These are phyloP conservation scores for Mortierella sp. DNA, from an alignment of 371 early-diverging fungal genomes.

Conservation along the genomic window DNA sequence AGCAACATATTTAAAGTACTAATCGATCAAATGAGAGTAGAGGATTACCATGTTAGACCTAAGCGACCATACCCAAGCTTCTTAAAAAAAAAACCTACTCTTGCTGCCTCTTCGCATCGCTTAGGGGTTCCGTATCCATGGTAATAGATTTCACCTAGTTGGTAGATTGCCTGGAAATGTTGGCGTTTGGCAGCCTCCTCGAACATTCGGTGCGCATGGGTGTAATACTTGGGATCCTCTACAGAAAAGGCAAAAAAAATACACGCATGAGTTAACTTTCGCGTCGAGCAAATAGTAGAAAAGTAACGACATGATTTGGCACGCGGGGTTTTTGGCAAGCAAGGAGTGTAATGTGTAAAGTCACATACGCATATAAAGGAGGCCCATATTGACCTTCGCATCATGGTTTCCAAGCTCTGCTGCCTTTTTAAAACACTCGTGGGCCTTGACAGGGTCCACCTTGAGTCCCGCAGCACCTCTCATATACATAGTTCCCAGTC, in stretches of 20 bases:
- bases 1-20: slow-evolving; percentile 82
- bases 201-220: slow-evolving; percentile 41
- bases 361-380: slow-evolving; percentile 49
- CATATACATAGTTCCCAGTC: slow-evolving; percentile 86
- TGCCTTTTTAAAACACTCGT: slow-evolving; percentile 67
- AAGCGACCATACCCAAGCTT: slow-evolving; percentile 36
- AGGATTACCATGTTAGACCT: slow-evolving; percentile 1
- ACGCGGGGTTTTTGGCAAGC: neutral
- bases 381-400: slow-evolving; percentile 65
- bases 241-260: neutral
- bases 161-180: slow-evolving; percentile 80
- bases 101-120: slow-evolving; percentile 65
- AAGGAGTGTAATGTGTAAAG: slow-evolving; percentile 20
- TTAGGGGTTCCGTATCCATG: slow-evolving; percentile 54
- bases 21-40: slow-evolving; percentile 15
- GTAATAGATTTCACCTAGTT: slow-evolving; percentile 74
- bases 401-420: slow-evolving; percentile 68
- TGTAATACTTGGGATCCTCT: slow-evolving; percentile 26
- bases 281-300: neutral
- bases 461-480: slow-evolving; percentile 64
- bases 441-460: slow-evolving; percentile 61
- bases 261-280: too few species aligned
- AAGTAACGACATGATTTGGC: neutral
- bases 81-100: slow-evolving; percentile 55
- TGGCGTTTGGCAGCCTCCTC: slow-evolving; percentile 62